Evolutionary conservation across 1,284 basidiomycete species (phyloP).

Genomic region (Tremellales sp.): DNA sequence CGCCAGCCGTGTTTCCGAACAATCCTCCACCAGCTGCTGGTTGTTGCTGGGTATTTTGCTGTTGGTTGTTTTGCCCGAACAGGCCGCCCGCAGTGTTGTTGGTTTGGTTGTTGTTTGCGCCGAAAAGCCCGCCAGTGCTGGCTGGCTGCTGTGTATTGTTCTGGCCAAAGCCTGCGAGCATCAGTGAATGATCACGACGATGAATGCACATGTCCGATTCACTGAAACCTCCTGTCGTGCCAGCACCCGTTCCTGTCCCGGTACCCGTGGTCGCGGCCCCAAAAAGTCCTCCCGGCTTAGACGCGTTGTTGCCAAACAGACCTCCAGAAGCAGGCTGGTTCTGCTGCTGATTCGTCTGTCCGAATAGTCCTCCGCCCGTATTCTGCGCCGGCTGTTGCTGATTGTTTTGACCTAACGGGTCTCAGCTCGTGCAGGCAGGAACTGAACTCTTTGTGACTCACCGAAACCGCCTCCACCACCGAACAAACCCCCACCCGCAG

Average conservation of each 20-base stretch:
- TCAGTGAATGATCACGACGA: neutral
- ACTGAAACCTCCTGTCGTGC: constrained; percentile 18
- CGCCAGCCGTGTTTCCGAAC: constrained; percentile 53
- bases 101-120: constrained; percentile 15
- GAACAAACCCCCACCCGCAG: constrained; percentile 40
- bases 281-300: constrained; percentile 48
- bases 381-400: constrained; percentile 17
- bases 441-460: constrained; percentile 4
- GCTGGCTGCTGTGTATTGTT: constrained; percentile 23
- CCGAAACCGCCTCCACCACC: constrained; percentile 37
- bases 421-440: neutral
- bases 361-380: constrained; percentile 31
- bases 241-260: constrained; percentile 10
- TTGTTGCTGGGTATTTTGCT: constrained; percentile 34
- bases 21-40: constrained; percentile 35
- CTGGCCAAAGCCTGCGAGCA: constrained; percentile 16
- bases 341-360: constrained; percentile 39
- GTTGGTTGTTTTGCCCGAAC: constrained; percentile 52
- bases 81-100: constrained; percentile 17
- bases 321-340: constrained; percentile 34
- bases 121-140: constrained; percentile 48
- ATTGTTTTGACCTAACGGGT: neutral
- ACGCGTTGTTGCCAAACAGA: constrained; percentile 23
- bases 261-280: constrained; percentile 26
- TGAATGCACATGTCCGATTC: neutral